phyloP scores from a whole-genome alignment of 495 filamentous ascomycete species.

The Neurospora intermedia region DNA sequence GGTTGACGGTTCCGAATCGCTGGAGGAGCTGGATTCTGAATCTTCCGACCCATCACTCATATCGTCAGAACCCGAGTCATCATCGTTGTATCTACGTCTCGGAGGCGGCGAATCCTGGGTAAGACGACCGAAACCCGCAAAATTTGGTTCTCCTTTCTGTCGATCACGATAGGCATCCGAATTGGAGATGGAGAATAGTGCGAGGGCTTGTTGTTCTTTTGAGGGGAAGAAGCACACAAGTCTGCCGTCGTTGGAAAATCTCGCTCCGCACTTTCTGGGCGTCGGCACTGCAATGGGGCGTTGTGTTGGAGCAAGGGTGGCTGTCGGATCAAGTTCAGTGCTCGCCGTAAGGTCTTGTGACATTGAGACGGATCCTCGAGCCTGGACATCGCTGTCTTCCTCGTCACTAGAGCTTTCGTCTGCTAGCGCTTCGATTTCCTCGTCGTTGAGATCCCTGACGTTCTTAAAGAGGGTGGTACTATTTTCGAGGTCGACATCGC shows the following conservation, averaged over 20 bases:
- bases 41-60: constrained; percentile 45
- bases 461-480: constrained; percentile 58
- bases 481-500: constrained; percentile 66
- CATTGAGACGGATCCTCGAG: constrained; percentile 41
- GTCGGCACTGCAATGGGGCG: constrained; percentile 68
- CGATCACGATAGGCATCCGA: constrained; percentile 51
- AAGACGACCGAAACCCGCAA: constrained; percentile 83
- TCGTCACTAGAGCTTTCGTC: constrained; percentile 78
- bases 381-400: constrained; percentile 55
- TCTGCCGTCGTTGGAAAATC: constrained; percentile 67
- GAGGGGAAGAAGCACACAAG: constrained; percentile 82
- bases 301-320: constrained; percentile 46
- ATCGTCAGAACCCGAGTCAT: constrained; percentile 41
- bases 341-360: constrained; percentile 44
- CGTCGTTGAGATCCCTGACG: constrained; percentile 46
- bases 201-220: constrained; percentile 60
- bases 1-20: constrained; percentile 60
- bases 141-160: constrained; percentile 55
- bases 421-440: constrained; percentile 44
- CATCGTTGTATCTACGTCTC: constrained; percentile 38
- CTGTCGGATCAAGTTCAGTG: constrained; percentile 34
- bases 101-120: constrained; percentile 37
- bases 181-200: constrained; percentile 48
- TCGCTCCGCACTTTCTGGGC: constrained; percentile 62
- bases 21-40: constrained; percentile 54